Conservation (phyloP, 345 rosid genomes). For the Eucalyptus urophylla region DNA sequence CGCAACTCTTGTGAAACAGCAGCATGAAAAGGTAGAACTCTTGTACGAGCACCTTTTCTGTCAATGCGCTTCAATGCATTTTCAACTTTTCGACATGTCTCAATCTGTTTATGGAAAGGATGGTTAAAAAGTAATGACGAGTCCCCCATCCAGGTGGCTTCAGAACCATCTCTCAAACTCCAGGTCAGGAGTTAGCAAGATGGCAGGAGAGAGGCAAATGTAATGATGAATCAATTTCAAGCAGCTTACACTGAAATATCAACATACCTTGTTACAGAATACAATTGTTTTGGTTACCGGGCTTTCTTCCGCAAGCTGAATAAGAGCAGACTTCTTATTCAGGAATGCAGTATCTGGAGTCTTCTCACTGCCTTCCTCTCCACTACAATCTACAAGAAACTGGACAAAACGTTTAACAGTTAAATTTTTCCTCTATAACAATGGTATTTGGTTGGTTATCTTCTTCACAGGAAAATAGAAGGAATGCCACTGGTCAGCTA, state of each 20-base stretch:
- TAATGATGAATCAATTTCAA: not conserved
- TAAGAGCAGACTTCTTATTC: slow-evolving; percentile 74
- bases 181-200: not conserved
- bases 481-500: not conserved
- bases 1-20: slow-evolving; percentile 66
- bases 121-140: not conserved
- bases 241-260: not conserved
- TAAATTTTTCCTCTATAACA: not conserved
- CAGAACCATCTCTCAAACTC: not conserved
- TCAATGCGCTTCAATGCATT: slow-evolving; percentile 69
- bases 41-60: slow-evolving; percentile 38
- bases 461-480: not conserved
- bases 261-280: slow-evolving; percentile 76
- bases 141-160: not conserved
- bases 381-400: slow-evolving; percentile 92
- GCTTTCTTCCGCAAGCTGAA: slow-evolving; percentile 48
- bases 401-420: not conserved
- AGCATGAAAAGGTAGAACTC: slow-evolving; percentile 80
- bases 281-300: slow-evolving; percentile 69
- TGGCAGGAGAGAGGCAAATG: not conserved
- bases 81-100: slow-evolving; percentile 96
- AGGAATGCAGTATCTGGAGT: slow-evolving; percentile 62
- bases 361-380: slow-evolving; percentile 49
- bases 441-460: not conserved
- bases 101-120: slow-evolving; percentile 39